These are phyloP conservation scores for Leishmania aethiopica DNA, from an alignment of 208 protist genomes.

Conservation along the genomic window DNA sequence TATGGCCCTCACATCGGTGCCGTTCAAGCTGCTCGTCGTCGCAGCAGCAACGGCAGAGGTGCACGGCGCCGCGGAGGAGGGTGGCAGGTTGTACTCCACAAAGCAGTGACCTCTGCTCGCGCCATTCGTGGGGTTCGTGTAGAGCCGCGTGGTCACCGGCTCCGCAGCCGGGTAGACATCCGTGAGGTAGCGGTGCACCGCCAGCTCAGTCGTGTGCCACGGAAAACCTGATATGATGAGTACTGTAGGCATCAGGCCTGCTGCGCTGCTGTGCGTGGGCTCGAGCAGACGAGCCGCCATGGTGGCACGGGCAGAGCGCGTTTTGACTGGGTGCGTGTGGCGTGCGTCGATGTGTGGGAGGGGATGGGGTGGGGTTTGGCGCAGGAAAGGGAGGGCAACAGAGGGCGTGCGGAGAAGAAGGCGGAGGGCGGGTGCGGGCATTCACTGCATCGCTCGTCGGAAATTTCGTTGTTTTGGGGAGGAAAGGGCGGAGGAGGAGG, in stretches of 20 bases:
- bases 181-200: constrained; percentile 56
- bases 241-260: constrained; percentile 43
- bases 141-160: constrained; percentile 69
- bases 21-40: not conserved
- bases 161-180: constrained; percentile 38
- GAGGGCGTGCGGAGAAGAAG: not conserved
- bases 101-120: constrained; percentile 79
- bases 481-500: too few species aligned
- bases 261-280: constrained; percentile 17
- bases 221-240: constrained; percentile 75
- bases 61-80: constrained; percentile 3
- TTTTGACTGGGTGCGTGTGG: not conserved
- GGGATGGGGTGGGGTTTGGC: not conserved
- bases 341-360: not conserved
- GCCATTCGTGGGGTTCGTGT: constrained; percentile 80
- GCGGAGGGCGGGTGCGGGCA: not conserved
- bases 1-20: not conserved
- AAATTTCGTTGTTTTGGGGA: not conserved
- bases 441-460: not conserved
- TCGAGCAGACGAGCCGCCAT: constrained; percentile 35
- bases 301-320: too few species aligned
- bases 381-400: too few species aligned
- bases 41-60: not conserved
- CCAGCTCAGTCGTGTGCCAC: constrained; percentile 72
- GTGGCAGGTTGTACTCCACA: constrained; percentile 64